Evolutionary conservation across 495 filamentous ascomycete species (phyloP), one percentile per base, ranked within the genome.

Genomic region (Aspergillus haitiensis): DNA sequence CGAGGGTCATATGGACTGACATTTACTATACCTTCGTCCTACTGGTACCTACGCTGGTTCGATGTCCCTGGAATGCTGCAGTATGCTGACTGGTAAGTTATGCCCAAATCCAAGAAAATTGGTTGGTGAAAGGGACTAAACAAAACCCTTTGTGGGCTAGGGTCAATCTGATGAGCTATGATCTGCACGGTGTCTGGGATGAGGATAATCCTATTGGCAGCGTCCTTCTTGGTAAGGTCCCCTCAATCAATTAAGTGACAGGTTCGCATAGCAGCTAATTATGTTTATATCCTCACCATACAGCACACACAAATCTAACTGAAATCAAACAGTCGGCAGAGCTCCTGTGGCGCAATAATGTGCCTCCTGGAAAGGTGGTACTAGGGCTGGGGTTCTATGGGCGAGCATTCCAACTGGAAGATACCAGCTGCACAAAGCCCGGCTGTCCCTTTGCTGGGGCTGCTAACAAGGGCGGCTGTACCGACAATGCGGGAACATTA

Each of bases 161-260:
- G n/a, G 63, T 80, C 52, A 85, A 84, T 56, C 2, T 84, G 39
- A 85, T 85, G 82, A 62, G 57, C 7, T 83, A 82, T 55, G 77
- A 80, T 59, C 46, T 68, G 10, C 65, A 69, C 48, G 68, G 68
- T 18, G 46, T 60, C 1, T 71, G 68, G 68, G 68, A 71, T 58
- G 56, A 7, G 10, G 16, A 51, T 51, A 51, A 51, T n/a, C 8
- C 8, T 7, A 51, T 51, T 51, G 47, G 47, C 5, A 51, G 16
- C 47, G 9, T 32, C 18, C 12, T 51, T 11, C 47, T 27, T n/a
- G 47, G 47, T n/a, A n/a, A n/a, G n/a, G n/a, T n/a, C n/a, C n/a
- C n/a, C n/a, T n/a, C n/a, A n/a, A n/a, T n/a, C n/a, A n/a, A n/a
- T n/a, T n/a, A n/a, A n/a, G n/a, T n/a, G n/a, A n/a, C n/a, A n/a